A percentile compares a stretch with the other conserved stretches of the same genome.
These are phyloP conservation scores for Protomyces gravidus DNA, from an alignment of 1,139 yeast species.

Conservation along the genomic window DNA sequence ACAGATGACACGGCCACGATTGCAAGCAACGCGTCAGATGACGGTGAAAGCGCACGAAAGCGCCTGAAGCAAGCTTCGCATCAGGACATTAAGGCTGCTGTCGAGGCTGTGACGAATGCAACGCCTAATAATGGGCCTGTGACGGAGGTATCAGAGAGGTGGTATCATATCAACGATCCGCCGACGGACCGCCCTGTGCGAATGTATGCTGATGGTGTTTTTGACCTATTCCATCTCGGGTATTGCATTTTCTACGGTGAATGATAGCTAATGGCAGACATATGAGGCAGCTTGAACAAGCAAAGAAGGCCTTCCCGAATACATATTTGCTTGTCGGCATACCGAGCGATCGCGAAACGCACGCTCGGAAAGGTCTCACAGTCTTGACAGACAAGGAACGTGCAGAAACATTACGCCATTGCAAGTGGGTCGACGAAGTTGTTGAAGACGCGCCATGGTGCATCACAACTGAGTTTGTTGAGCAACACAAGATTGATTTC, in stretches of 20 bases:
- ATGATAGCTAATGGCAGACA: conserved; percentile 43
- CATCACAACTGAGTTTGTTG: conserved; percentile 75
- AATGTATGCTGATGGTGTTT: conserved; percentile 95
- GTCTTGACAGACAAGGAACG: conserved; percentile 84
- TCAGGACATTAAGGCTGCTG: not conserved
- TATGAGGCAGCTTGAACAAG: conserved; percentile 94
- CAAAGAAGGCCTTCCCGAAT: conserved; percentile 85
- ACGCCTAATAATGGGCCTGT: conserved; percentile 2
- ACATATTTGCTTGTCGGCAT: conserved; percentile 84
- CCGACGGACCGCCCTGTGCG: conserved; percentile 82
- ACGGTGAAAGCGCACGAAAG: not conserved
- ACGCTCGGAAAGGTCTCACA: conserved; percentile 85
- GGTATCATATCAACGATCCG: conserved; percentile 59
- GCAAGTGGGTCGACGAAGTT: conserved; percentile 97
- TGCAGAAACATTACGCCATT: conserved; percentile 80
- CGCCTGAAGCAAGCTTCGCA: not conserved
- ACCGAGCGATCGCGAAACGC: conserved; percentile 86
- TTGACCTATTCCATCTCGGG: conserved; percentile 91
- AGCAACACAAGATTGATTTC: conserved; percentile 78
- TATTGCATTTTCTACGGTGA: not conserved
- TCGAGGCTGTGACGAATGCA: not conserved
- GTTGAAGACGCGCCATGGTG: conserved; percentile 94
- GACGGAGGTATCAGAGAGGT: conserved; percentile 9
- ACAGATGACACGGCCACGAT: not conserved
- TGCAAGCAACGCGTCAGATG: not conserved